Conservation (phyloP, 495 filamentous ascomycete genomes). For the Terfezia boudieri region DNA sequence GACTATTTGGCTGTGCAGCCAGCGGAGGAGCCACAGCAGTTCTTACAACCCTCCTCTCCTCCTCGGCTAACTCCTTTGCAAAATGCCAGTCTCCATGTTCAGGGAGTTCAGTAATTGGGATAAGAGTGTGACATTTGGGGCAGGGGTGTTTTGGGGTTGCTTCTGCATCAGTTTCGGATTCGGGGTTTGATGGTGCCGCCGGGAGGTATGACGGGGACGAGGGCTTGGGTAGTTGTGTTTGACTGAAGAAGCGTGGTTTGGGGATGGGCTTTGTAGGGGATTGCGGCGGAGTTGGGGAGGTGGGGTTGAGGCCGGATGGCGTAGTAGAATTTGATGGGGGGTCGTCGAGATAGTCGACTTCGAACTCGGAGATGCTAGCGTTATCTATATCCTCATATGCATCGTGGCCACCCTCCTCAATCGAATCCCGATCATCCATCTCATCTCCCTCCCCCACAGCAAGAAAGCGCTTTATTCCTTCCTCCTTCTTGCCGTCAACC, state of each 20-base stretch:
- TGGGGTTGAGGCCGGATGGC: neutral
- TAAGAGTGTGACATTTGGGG: conserved; percentile 2
- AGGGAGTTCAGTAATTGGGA: conserved; percentile 25
- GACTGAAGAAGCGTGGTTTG: neutral
- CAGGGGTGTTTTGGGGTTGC: conserved; percentile 9
- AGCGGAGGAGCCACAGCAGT: neutral
- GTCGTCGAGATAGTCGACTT: conserved; percentile 1
- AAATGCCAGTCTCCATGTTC: conserved; percentile 95
- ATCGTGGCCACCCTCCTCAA: neutral
- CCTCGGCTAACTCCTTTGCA: conserved; percentile 58
- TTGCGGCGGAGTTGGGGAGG: neutral
- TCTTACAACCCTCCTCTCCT: conserved; percentile 30
- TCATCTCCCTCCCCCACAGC: conserved; percentile 1
- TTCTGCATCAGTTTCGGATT: no score
- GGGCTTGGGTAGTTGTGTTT: conserved; percentile 26
- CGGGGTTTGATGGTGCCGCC: conserved; percentile 17
- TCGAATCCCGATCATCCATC: conserved; percentile 1
- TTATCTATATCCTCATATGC: neutral
- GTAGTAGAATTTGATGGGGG: neutral
- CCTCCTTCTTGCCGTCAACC: conserved; percentile 26
- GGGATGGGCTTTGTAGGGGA: conserved; percentile 14
- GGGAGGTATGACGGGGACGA: conserved; percentile 44
- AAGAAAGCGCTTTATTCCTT: conserved; percentile 40
- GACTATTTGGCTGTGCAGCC: conserved; percentile 13
- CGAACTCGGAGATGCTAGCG: neutral